Evolutionary conservation across 306 rosid species (phyloP).

Genomic region (Quercus suber): DNA sequence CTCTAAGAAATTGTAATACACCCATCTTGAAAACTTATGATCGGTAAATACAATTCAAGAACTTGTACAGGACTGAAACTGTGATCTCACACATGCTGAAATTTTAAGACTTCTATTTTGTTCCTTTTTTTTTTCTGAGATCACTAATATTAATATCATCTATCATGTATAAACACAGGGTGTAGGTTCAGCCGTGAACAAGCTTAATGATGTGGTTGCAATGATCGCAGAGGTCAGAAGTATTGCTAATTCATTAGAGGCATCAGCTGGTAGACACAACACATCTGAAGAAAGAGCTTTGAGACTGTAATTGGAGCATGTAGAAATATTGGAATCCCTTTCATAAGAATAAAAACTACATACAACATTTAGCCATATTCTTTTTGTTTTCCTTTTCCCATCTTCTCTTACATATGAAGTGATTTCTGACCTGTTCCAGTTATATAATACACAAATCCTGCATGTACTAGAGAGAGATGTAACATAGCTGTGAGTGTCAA

Average conservation of each 20-base stretch:
- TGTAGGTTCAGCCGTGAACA: conserved; percentile 85
- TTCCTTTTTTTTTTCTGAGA: not conserved
- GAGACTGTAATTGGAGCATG: conserved; percentile 19
- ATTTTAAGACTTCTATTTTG: not conserved
- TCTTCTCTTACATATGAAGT: not conserved
- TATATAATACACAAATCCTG: not conserved
- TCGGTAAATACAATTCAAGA: not conserved
- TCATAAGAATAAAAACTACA: not conserved
- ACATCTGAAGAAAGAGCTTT: conserved; percentile 34
- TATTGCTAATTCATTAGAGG: conserved; percentile 61
- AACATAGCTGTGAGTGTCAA: too few relatives aligned
- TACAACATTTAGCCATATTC: not conserved
- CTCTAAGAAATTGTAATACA: not conserved
- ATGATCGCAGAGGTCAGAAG: conserved; percentile 91
- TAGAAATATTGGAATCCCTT: too few relatives aligned
- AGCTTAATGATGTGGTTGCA: conserved; percentile 76
- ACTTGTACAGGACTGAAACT: not conserved
- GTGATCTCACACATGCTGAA: not conserved
- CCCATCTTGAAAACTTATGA: not conserved
- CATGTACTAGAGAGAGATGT: not conserved
- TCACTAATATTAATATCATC: conserved; percentile 9
- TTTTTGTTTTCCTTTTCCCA: not conserved
- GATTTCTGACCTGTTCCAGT: not conserved
- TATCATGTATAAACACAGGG: conserved; percentile 50
- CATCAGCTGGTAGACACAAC: conserved; percentile 23